These are phyloP conservation scores for Neurospora africana DNA, from an alignment of 495 filamentous ascomycete species.

Conservation along the genomic window DNA sequence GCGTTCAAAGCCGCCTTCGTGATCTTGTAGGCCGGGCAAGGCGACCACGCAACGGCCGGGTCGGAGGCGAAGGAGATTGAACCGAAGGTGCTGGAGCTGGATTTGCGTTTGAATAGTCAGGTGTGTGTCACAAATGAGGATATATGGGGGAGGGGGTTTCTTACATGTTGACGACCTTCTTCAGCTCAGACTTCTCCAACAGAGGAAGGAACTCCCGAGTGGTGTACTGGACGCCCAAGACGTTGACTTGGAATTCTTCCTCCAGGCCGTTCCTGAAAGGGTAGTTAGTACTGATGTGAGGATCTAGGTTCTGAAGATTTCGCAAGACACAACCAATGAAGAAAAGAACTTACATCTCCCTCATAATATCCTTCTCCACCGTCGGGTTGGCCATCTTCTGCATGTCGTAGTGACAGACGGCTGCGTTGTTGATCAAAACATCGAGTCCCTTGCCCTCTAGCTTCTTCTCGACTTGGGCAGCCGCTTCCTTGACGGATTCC, in stretches of 20 bases:
- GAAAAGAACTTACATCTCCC: slow-evolving; percentile 10
- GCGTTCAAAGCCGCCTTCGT: slow-evolving; percentile 42
- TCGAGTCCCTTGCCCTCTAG: slow-evolving; percentile 26
- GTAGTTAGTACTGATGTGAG: neutral
- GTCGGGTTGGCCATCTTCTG: neutral
- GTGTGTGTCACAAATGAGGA: neutral
- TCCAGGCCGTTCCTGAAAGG: slow-evolving; percentile 22
- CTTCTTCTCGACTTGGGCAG: slow-evolving; percentile 14
- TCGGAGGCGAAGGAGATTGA: slow-evolving; percentile 28
- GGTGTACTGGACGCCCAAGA: slow-evolving; percentile 32
- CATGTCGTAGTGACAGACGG: slow-evolving; percentile 15
- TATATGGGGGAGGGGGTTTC: neutral
- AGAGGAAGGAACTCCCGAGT: slow-evolving; percentile 37
- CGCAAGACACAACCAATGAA: neutral
- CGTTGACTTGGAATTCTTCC: slow-evolving; percentile 34
- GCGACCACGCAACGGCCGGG: slow-evolving; percentile 6
- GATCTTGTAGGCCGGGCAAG: slow-evolving; percentile 39
- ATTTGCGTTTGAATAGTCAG: neutral
- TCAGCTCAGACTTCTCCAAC: slow-evolving; percentile 31
- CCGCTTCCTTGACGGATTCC: slow-evolving; percentile 21
- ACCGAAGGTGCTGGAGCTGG: slow-evolving; percentile 30
- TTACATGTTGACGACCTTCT: slow-evolving; percentile 38
- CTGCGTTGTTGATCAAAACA: slow-evolving; percentile 18
- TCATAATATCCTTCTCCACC: neutral
- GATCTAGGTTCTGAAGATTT: neutral